phyloP scores from a whole-genome alignment of 2,329 filamentous ascomycete species.

The Fusarium algeriense region DNA sequence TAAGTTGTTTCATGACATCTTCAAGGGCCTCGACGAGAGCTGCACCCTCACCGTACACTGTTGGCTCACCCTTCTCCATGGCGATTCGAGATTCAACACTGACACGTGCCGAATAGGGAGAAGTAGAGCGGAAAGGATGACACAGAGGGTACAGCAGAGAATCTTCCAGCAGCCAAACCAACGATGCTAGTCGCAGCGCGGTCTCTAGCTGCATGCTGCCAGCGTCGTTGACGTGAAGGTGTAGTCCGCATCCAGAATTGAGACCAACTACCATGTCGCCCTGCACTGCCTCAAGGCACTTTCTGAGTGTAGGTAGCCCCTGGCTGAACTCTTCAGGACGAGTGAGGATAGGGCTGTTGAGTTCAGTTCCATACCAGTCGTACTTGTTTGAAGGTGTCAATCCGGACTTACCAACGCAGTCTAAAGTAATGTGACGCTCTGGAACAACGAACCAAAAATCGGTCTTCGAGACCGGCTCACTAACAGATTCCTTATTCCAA shows the following conservation, averaged over 20 bases:
- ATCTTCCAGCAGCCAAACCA: conserved; percentile 43
- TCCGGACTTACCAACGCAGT: conserved; percentile 26
- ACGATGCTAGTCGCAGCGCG: conserved; percentile 35
- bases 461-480: conserved; percentile 3
- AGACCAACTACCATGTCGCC: conserved; percentile 40
- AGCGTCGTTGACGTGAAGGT: conserved; percentile 44
- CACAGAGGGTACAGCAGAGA: conserved; percentile 40
- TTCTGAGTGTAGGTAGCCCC: conserved; percentile 39
- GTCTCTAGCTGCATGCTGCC: conserved; percentile 32
- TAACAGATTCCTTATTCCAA: conserved; percentile 33
- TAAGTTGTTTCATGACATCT: conserved; percentile 4
- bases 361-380: conserved; percentile 44
- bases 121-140: conserved; percentile 40
- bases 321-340: conserved; percentile 32
- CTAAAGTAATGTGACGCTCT: conserved; percentile 40
- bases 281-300: conserved; percentile 33
- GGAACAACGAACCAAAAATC: conserved; percentile 41
- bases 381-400: conserved; percentile 36
- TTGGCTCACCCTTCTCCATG: conserved; percentile 4
- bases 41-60: conserved; percentile 23
- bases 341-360: conserved; percentile 45
- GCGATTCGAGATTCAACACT: conserved; percentile 37
- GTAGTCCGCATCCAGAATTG: conserved; percentile 45
- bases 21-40: conserved; percentile 7
- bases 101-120: conserved; percentile 36